Evolutionary conservation across 495 filamentous ascomycete genomes (phyloP).

Genomic region (Oleoguttula mirabilis): DNA sequence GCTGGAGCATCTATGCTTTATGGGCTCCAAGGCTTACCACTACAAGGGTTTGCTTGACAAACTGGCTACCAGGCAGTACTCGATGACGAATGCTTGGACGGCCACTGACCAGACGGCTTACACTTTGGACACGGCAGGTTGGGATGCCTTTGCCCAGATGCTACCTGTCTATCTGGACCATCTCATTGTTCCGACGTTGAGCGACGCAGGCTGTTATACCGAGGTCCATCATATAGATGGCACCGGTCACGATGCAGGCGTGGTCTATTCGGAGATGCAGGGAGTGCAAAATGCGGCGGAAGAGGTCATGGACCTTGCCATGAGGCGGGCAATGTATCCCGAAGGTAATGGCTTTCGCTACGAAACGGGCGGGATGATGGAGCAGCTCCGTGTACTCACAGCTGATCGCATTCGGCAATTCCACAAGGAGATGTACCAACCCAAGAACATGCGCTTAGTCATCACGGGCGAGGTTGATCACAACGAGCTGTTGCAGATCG

Average conservation of each 20-base stretch:
- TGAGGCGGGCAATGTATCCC: conserved; percentile 70
- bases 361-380: conserved; percentile 96
- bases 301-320: conserved; percentile 74
- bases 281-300: conserved; percentile 70
- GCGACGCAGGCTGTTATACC: conserved; percentile 84
- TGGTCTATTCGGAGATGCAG: conserved; percentile 99
- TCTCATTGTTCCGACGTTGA: conserved; percentile 78
- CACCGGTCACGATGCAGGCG: conserved; percentile 80
- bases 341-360: conserved; percentile 85
- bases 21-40: conserved; percentile 87
- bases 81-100: conserved; percentile 92
- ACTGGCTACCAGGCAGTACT: conserved; percentile 84
- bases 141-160: conserved; percentile 91
- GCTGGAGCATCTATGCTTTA: conserved; percentile 91
- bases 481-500: conserved; percentile 57
- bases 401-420: conserved; percentile 83
- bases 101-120: conserved; percentile 94
- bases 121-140: conserved; percentile 84
- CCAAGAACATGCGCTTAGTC: conserved; percentile 83
- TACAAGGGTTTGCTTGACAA: conserved; percentile 95
- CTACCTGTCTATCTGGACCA: conserved; percentile 94
- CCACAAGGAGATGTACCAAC: conserved; percentile 96
- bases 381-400: conserved; percentile 70
- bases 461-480: conserved; percentile 86
- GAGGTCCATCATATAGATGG: conserved; percentile 96